Evolutionary conservation across 371 early-diverging fungal species (phyloP).

Genomic region (Mucor ambiguus): DNA sequence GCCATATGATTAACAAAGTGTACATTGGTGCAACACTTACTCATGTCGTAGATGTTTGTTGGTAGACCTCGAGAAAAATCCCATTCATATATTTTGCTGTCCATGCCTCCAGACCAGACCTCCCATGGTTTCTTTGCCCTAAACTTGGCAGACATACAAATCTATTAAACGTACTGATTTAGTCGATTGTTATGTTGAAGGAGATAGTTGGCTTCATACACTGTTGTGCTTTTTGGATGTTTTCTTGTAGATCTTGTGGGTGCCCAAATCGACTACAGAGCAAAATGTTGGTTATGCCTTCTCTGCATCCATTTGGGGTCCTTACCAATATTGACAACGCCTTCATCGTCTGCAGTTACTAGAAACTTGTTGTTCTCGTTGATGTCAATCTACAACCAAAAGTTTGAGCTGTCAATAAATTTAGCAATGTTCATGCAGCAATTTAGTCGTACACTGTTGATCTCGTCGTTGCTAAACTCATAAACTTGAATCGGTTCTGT

Average conservation of each 20-base stretch:
- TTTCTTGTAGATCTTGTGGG: conserved; percentile 44
- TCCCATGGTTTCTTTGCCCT: conserved; percentile 50
- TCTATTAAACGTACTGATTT: conserved; percentile 19
- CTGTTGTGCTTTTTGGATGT: conserved; percentile 41
- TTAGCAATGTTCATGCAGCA: neutral
- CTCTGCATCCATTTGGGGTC: neutral
- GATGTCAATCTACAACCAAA: conserved; percentile 42
- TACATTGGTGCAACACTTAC: conserved; percentile 14
- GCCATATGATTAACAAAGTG: neutral
- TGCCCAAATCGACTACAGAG: conserved; percentile 40
- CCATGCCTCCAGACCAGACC: conserved; percentile 57
- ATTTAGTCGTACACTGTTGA: conserved; percentile 36
- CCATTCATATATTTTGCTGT: conserved; percentile 46
- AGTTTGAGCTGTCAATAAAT: neutral
- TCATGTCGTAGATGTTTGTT: conserved; percentile 32
- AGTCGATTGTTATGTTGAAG: neutral
- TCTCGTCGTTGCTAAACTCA: conserved; percentile 46
- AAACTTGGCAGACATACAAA: conserved; percentile 50
- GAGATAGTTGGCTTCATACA: conserved; percentile 20
- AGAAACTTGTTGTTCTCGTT: conserved; percentile 42
- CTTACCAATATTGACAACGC: conserved; percentile 44
- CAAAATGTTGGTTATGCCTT: neutral
- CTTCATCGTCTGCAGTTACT: conserved; percentile 48
- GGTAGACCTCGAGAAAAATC: conserved; percentile 47
- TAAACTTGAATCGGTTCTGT: conserved; percentile 29